Base-by-base conservation (phyloP, 352 stramenopile species). In the Elongisporangium anandrum region DNA sequence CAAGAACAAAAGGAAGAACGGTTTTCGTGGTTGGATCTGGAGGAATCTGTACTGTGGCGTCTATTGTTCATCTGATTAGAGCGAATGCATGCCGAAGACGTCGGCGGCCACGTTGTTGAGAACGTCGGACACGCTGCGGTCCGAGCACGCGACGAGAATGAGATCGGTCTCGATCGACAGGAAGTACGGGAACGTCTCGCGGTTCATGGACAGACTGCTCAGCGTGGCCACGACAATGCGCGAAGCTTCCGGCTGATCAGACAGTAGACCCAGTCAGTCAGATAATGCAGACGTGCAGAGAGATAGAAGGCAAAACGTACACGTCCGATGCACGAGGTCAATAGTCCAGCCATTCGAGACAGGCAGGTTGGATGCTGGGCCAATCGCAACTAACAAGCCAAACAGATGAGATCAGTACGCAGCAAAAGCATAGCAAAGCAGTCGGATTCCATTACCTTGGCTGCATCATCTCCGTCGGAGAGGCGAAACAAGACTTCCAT, bases 11-110 rank as follows among this genome's bases (percentile, higher is more conserved):
- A 41, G 29, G 29, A 41, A 41, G 29, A 41, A 41, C 29, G 9
- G 29, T 41, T 41, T 41, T 41, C 29, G 29, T 41, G 29, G 9
- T 41, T 41, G 29, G 29, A 4, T 41, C 29, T 41, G 24, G 24
- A 7, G 24, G 24, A 34, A 8, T 34, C 24, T 34, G 24, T 34
- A 7, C 7, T 34, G 24, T 34, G 24, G 24, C 24, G 4, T 41
- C 29, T 15, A 15, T 41, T 41, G 29, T 41, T 41, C 29, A 41
- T 17, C 22, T 60, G 52, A 15, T 72, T 75, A 90, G 48, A 91
- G 58, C n/a, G 85, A 83, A 58, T 93, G 82, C 81, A 93, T 93
- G 39, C 84, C 84, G 60, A 85, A 92, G 4, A 92, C 85, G 48
- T 94, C 82, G 5, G 79, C 81, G 23, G 91, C 74, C 50, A 94